Percentiles rank a stretch among this genome's conserved stretches.
phyloP scores from a whole-genome alignment of 2,329 filamentous ascomycete species.

The Diplodia scrobiculata region DNA sequence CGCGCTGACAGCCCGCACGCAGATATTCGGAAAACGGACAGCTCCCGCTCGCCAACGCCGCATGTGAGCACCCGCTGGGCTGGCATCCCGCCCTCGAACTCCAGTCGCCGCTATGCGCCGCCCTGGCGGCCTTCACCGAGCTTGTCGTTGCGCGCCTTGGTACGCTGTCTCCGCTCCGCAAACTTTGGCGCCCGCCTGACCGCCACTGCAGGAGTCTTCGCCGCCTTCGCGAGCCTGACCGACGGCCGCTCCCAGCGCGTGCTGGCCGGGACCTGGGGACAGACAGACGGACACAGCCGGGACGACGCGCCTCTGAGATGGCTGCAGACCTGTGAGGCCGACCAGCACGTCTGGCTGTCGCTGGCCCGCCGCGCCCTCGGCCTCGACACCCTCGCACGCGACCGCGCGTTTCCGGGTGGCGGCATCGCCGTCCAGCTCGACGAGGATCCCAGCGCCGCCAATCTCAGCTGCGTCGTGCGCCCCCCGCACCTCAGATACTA shows the following conservation, averaged over 20 bases:
- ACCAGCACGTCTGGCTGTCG: slow-evolving; percentile 20
- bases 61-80: slow-evolving; percentile 12
- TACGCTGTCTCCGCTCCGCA: slow-evolving; percentile 20
- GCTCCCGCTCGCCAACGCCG: slow-evolving; percentile 20
- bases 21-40: slow-evolving; percentile 29
- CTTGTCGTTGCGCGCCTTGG: slow-evolving; percentile 23
- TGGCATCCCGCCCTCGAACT: slow-evolving; percentile 6
- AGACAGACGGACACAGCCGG: slow-evolving; percentile 4
- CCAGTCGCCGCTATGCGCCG: slow-evolving; percentile 24
- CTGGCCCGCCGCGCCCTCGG: slow-evolving; percentile 22
- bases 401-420: slow-evolving; percentile 16
- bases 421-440: slow-evolving; percentile 23
- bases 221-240: slow-evolving; percentile 28
- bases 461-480: slow-evolving; percentile 23
- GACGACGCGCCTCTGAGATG: slow-evolving; percentile 4
- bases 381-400: slow-evolving; percentile 10
- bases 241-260: slow-evolving; percentile 25
- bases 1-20: slow-evolving; percentile 20
- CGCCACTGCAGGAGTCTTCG: slow-evolving; percentile 26
- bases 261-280: slow-evolving; percentile 19
- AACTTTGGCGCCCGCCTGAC: slow-evolving; percentile 24
- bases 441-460: neutral
- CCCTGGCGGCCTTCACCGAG: slow-evolving; percentile 27
- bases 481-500: slow-evolving; percentile 28
- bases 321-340: slow-evolving; percentile 8